Base-by-base conservation (phyloP, 1,284 basidiomycete species). In the Trichosporon sp. region DNA sequence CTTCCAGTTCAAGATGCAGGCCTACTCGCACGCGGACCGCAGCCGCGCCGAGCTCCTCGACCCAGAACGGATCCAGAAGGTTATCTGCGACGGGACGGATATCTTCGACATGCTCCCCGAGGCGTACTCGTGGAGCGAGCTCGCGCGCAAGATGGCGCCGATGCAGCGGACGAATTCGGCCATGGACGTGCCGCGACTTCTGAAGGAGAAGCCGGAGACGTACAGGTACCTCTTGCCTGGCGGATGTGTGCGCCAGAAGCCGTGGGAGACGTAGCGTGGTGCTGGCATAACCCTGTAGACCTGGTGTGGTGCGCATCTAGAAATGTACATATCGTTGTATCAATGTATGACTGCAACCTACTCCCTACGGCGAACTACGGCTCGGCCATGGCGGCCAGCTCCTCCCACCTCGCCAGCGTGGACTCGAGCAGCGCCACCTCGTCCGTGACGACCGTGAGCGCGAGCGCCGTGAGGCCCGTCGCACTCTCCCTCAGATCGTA, bases 381-480 rank as follows among this genome's bases (percentile, higher is more conserved):
- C 51, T 35, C 31, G 16, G 56, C 56, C 56, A 37, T 14, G 5
- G 31, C 59, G 16, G 59, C 32, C 5, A 76, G 68, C 19, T 76
- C 73, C 10, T 71, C 68, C 83, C 81, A 84, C 51, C 75, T 75
- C 54, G 74, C 71, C 8, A 77, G n/a, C 2, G 79, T 77, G 5
- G 77, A 76, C 26, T 72, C 66, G 10, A 85, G 61, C 35, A 84
- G 75, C 11, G 76, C 75, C 21, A 79, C 70, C 72, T 85, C 84
- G 66, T 82, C 78, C 54, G 82, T 77, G 7, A 77, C 70, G 8
- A 84, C 43, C 0, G 78, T 81, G 68, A 84, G 71, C 0, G 81
- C 83, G 78, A 83, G 26, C 3, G 19, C 59, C 11, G 38, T 48
- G 8, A 19, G 10, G 26, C 43, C n/a, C 19, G 32, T 8, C 74